Base-by-base conservation (phyloP, 176 grass and related monocot genomes). In the Hordeum vulgare region DNA sequence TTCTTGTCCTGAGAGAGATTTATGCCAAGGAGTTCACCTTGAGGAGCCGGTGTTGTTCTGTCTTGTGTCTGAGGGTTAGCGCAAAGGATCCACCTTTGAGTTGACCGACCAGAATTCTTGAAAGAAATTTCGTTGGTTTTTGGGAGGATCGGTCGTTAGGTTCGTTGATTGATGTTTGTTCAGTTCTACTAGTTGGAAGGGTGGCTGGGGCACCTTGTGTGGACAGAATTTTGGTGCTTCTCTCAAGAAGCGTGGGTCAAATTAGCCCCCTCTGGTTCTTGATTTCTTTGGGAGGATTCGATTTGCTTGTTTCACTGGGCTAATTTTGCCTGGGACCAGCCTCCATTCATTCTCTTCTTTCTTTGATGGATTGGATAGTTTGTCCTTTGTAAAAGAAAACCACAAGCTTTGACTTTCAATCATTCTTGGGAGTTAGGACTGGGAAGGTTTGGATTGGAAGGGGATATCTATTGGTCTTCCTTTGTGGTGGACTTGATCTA, bases 281-380 rank as follows among this genome's bases (percentile, higher is more conserved):
- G 61, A 68, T 81, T 77, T 71, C 4, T 71, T 56, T 53, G 54
- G 14, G 54, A 57, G 72, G 64, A 77, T 82, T 41, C 33, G 81
- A 18, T 84, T 51, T 84, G 71, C 42, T 76, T 53, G 41, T 75
- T 76, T 76, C 12, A 0, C 49, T 80, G 69, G 17, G 41, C 49
- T 61, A 65, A 26, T 68, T 84, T 1, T 18, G 61, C 33, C 28
- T n/a, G 44, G 49, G 54, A 78, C 71, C 88, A 82, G 31, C 65
- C 35, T 82, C 82, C 73, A 86, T 63, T 82, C 79, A 66, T 63
- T 51, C 29, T 51, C 24, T 58, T 56, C 3, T 14, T 78, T 63
- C 77, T 49, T 28, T 51, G 20, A 58, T 80, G 12, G 11, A 56
- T 74, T 45, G 62, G 21, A 20, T 49, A 29, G 14, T 27, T 74